phyloP scores from a whole-genome alignment of 1,284 basidiomycete species.

The Volvariella volvacea region DNA sequence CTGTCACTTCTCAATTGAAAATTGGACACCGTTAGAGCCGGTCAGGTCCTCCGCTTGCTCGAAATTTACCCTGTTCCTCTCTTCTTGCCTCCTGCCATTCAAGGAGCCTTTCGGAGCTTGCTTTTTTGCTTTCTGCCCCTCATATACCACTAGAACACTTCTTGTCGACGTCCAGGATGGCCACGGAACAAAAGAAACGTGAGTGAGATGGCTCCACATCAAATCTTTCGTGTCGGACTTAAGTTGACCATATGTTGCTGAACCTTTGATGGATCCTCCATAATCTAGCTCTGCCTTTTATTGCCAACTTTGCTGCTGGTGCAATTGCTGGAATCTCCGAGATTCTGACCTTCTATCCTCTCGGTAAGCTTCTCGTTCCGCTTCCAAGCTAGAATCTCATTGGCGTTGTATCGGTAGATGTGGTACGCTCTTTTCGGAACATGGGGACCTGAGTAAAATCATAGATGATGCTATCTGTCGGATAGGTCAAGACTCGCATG shows the following conservation, averaged over 20 bases:
- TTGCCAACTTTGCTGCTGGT: constrained; percentile 85
- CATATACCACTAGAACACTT: not conserved
- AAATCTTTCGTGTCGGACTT: constrained; percentile 1
- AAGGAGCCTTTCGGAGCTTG: not conserved
- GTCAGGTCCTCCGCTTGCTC: not conserved
- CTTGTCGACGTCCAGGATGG: constrained; percentile 21
- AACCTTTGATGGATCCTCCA: not conserved
- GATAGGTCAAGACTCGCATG: constrained; percentile 93
- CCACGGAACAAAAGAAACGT: constrained; percentile 41
- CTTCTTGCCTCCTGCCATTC: constrained; percentile 6
- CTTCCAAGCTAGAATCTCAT: constrained; percentile 4
- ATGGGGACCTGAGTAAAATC: constrained; percentile 2
- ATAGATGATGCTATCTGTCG: constrained; percentile 7
- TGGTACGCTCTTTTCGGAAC: constrained; percentile 31
- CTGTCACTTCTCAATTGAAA: constrained; percentile 1
- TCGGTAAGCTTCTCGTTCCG: constrained; percentile 50
- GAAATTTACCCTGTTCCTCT: constrained; percentile 3
- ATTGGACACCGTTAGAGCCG: constrained; percentile 8
- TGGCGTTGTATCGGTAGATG: constrained; percentile 33
- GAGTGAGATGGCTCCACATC: constrained; percentile 12
- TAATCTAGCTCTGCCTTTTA: constrained; percentile 70
- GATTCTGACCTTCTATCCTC: constrained; percentile 89
- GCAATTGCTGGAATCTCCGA: constrained; percentile 88
- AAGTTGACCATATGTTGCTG: constrained; percentile 3
- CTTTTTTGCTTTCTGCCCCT: not conserved